Evolutionary conservation across 2,329 filamentous ascomycete genomes (phyloP), one percentile per base, ranked within the genome.

Genomic region (Hysterium pulicare): DNA sequence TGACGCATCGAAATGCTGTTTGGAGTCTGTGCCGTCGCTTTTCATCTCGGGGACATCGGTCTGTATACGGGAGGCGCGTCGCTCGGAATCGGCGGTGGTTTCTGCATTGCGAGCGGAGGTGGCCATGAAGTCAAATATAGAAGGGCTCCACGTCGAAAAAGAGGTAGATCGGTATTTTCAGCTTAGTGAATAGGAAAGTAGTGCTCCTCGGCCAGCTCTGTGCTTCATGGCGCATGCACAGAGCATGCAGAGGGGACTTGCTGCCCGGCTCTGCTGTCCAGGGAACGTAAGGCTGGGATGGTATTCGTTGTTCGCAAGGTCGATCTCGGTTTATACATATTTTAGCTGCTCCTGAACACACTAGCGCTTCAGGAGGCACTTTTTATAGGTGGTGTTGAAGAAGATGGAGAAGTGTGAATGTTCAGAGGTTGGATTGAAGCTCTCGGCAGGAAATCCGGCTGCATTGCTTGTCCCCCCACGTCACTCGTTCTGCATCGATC

Each of bases 11-110:
- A 39, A 45, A 13, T 41, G 41, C 15, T 51, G 41, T 7, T 28
- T 30, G 30, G 22, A 36, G 34, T 13, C 32, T 17, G 33, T 19
- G 24, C 6, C 44, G 42, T 15, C 49, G 24, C 43, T 51, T 47
- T 58, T 46, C 11, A 48, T 40, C 33, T 56, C 41, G 7, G 53
- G 46, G 13, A 45, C 9, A 17, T 45, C 28, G 11, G 61, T 57
- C 28, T 58, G 56, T 5, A 59, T 41, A 31, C 49, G 53, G 10
- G 61, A 53, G 39, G 59, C 50, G 39, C 55, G 55, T 32, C 34
- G 55, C 49, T 63, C 57, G 45, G 47, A 53, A 47, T 63, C 61
- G 21, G 52, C 42, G 26, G 54, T 48, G 26, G 44, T 28, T 7
- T 28, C 24, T 28, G 24, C 13, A 28, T 28, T 28, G 8, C 24